Evolutionary conservation across 1,284 basidiomycete genomes (phyloP).

Genomic region (Pascua guehoae): DNA sequence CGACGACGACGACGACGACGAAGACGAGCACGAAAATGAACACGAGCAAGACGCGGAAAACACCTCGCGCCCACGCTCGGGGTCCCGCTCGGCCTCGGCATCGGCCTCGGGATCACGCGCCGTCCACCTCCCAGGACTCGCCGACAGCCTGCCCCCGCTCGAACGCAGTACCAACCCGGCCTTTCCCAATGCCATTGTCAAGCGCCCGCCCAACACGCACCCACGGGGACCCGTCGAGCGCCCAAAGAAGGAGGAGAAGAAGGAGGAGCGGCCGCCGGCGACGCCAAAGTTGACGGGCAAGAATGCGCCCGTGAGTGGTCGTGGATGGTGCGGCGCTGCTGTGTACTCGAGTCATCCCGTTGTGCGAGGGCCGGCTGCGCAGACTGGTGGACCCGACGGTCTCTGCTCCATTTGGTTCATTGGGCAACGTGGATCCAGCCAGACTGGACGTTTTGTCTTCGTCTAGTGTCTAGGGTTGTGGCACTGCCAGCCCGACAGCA

Average conservation of each 20-base stretch:
- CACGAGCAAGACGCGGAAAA: background rate
- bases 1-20: background rate
- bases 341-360: no score
- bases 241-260: slow-evolving; percentile 1
- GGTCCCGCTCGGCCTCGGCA: background rate
- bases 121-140: slow-evolving; percentile 10
- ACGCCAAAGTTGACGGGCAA: slow-evolving; percentile 2
- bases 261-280: background rate
- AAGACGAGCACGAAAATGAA: background rate
- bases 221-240: slow-evolving; percentile 22
- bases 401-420: no score
- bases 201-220: slow-evolving; percentile 39
- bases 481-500: no score
- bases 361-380: no score
- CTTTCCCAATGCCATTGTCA: slow-evolving; percentile 43
- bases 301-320: slow-evolving; percentile 19
- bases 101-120: background rate
- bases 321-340: slow-evolving; percentile 11
- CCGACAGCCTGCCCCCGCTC: slow-evolving; percentile 37
- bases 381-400: no score
- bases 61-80: background rate
- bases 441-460: no score
- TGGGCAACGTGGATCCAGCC: no score
- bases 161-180: slow-evolving; percentile 39
- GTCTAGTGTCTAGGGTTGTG: no score